These are phyloP conservation scores for Solanum piurae DNA, from an alignment of 257 asterid species.

Conservation along the genomic window DNA sequence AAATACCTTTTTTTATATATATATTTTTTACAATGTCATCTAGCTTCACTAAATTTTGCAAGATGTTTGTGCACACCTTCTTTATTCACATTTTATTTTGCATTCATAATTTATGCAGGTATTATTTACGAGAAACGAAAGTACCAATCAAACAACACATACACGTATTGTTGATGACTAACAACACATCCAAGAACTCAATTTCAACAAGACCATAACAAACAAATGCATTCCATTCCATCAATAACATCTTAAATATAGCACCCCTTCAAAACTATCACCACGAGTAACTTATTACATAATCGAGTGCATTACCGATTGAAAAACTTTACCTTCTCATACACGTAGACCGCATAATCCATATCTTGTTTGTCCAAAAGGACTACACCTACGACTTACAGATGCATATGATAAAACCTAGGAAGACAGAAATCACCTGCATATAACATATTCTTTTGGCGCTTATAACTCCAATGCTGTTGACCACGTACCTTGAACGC, in stretches of 20 bases:
- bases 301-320: background rate
- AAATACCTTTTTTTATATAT: no score
- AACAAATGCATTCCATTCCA: background rate
- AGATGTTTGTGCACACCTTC: background rate
- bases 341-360: background rate
- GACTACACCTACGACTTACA: background rate
- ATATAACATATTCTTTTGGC: background rate
- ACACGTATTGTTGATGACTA: background rate
- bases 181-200: background rate
- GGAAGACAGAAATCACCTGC: background rate
- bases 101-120: no score
- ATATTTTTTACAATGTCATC: no score
- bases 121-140: background rate
- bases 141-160: background rate
- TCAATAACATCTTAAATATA: background rate
- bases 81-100: background rate
- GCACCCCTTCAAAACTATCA: background rate
- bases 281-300: background rate
- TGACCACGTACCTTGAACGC: slow-evolving; percentile 90
- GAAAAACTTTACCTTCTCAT: background rate
- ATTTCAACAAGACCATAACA: background rate
- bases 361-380: background rate
- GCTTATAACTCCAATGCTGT: slow-evolving; percentile 42
- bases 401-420: background rate
- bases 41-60: background rate